Base-by-base conservation (phyloP, 2,329 filamentous ascomycete genomes). In the Alternaria incomplexa region DNA sequence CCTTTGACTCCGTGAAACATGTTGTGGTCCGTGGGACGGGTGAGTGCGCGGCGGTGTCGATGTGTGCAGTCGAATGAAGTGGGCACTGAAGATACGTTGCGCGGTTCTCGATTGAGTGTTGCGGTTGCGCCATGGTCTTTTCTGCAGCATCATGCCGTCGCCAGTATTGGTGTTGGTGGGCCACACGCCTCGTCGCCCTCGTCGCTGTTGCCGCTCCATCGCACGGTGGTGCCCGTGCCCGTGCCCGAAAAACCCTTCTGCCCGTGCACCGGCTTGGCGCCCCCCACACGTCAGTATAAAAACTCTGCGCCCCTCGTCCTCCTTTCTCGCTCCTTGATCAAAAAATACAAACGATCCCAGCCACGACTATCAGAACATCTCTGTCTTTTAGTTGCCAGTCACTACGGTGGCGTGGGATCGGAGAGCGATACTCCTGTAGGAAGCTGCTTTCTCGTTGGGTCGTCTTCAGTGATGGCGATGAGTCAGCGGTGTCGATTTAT, bases 401-500 rank as follows among this genome's bases (percentile, higher is more conserved):
- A 81, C 81, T 80, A 72, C 80, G 82, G 83, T 83, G 84, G 84
- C 82, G 84, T 85, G 86, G 87, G 83, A 88, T 87, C 87, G 87
- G 83, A 90, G 88, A 91, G 79, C 51, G 45, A 64, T 56, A 63
- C 81, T 81, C 81, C 80, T 72, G 74, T 90, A 91, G 89, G 89
- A 91, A 91, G 88, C 90, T 88, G 85, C 82, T 82, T 83, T 84
- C 84, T 85, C 88, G 87, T 86, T 74, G 87, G 82, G 87, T 90
- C 86, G 83, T 89, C 88, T 91, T 89, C 67, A 86, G 76, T 90
- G 88, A 89, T 85, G 87, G 88, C 88, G 87, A 90, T 88, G 88
- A 84, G 87, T 82, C 83, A 81, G 81, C 84, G 87, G 90, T 90
- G 89, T 90, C 89, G 88, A 90, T 86, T 79, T 86, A 90, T 84